These are phyloP conservation scores for Limnanthes douglasii DNA, from an alignment of 345 rosid genomes.

Conservation along the genomic window DNA sequence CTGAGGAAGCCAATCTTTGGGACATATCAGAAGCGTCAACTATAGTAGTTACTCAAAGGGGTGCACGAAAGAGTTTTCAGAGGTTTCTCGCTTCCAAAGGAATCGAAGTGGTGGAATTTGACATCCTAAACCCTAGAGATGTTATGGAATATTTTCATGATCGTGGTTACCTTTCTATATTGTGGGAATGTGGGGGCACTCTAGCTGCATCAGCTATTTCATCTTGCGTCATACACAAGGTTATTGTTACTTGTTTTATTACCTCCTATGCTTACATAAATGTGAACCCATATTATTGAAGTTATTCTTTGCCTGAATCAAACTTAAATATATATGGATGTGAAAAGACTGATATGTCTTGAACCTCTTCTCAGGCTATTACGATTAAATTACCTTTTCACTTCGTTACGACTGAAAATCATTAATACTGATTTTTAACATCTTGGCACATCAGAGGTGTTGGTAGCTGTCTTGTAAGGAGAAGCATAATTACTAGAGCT, in stretches of 20 bases:
- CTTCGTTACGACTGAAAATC: too few relatives aligned
- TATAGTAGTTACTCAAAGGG: conserved; percentile 76
- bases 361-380: too few relatives aligned
- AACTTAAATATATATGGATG: too few relatives aligned
- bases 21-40: conserved; percentile 71
- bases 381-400: too few relatives aligned
- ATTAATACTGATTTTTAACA: too few relatives aligned
- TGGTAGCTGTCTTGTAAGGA: too few relatives aligned
- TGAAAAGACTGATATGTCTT: too few relatives aligned
- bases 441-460: too few relatives aligned
- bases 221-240: conserved; percentile 85
- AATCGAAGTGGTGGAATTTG: conserved; percentile 95
- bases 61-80: conserved; percentile 83
- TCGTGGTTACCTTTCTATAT: conserved; percentile 81
- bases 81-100: conserved; percentile 71
- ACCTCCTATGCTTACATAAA: too few relatives aligned
- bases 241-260: conserved; percentile 7
- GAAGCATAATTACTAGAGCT: too few relatives aligned
- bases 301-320: too few relatives aligned
- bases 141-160: conserved; percentile 89
- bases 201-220: conserved; percentile 90
- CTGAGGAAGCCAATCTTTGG: conserved; percentile 84
- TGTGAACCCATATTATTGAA: too few relatives aligned
- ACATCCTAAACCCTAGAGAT: conserved; percentile 80
- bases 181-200: conserved; percentile 97